These are phyloP conservation scores for Pleodorina starrii DNA, from an alignment of 139 green algal species.

Conservation along the genomic window DNA sequence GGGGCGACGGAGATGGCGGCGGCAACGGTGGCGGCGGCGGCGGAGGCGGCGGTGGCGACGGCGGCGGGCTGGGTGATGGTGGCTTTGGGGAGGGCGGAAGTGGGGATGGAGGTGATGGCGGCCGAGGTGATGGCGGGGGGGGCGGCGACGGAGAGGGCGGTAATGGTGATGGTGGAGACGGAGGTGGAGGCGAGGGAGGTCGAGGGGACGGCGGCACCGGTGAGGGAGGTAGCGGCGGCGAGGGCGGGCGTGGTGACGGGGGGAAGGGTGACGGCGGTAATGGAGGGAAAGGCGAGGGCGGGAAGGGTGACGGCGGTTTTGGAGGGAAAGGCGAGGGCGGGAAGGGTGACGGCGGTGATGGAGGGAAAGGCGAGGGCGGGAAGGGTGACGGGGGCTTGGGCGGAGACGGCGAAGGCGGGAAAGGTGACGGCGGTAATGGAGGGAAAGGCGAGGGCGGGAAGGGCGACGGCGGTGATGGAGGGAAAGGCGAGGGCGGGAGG, in stretches of 20 bases:
- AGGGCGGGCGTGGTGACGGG: neutral
- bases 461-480: neutral
- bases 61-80: neutral
- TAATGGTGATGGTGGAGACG: neutral
- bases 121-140: neutral
- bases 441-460: neutral
- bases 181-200: neutral
- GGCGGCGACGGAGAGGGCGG: neutral
- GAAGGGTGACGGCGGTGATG: neutral
- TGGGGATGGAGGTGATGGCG: neutral
- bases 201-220: neutral
- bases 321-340: neutral
- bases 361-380: neutral
- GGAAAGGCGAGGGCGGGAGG: neutral
- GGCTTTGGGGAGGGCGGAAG: neutral
- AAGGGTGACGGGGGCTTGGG: neutral
- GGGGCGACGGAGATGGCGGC: neutral
- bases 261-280: neutral
- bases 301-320: neutral
- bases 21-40: neutral
- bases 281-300: neutral
- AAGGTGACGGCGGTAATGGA: neutral
- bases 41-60: neutral
- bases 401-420: neutral
- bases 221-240: neutral